Evolutionary conservation across 2,329 filamentous ascomycete species (phyloP).

Genomic region (Aspergillus sp.): DNA sequence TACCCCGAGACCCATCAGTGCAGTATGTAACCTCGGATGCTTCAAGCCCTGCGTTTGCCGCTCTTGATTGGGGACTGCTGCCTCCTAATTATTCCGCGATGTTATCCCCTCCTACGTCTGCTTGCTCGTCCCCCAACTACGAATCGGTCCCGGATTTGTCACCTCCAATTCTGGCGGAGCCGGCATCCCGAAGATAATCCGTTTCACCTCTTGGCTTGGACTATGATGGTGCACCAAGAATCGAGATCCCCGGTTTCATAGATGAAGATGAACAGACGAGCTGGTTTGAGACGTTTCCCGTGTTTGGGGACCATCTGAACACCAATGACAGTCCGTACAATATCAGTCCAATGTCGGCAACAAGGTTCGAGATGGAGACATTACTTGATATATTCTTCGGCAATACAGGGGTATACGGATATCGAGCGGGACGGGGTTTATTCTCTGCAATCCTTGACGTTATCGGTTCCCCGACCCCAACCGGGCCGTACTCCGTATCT

Average conservation of each 20-base stretch:
- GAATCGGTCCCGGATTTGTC: conserved; percentile 1
- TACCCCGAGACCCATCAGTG: conserved; percentile 4
- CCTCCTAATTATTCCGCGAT: neutral
- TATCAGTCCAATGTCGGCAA: neutral
- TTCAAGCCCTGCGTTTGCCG: neutral
- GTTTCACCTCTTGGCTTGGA: conserved; percentile 7
- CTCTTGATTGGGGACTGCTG: conserved; percentile 1
- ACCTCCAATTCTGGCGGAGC: neutral
- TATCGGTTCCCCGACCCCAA: neutral
- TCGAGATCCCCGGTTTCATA: neutral
- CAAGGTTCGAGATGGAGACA: conserved; percentile 4
- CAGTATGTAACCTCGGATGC: neutral
- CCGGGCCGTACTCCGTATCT: neutral
- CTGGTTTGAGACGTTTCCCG: neutral
- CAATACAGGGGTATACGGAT: neutral
- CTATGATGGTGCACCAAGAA: neutral
- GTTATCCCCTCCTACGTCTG: conserved; percentile 6
- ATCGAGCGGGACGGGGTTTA: conserved; percentile 1
- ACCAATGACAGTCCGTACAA: neutral
- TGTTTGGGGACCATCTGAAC: neutral
- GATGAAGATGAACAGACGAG: neutral
- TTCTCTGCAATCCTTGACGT: conserved; percentile 6
- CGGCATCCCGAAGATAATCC: conserved; percentile 8
- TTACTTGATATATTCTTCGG: conserved; percentile 7
- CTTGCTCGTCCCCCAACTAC: conserved; percentile 5